Percentiles rank a stretch among this genome's conserved stretches.
These are phyloP conservation scores for Neurospora tetraspora DNA, from an alignment of 495 filamentous ascomycete genomes.

Conservation along the genomic window DNA sequence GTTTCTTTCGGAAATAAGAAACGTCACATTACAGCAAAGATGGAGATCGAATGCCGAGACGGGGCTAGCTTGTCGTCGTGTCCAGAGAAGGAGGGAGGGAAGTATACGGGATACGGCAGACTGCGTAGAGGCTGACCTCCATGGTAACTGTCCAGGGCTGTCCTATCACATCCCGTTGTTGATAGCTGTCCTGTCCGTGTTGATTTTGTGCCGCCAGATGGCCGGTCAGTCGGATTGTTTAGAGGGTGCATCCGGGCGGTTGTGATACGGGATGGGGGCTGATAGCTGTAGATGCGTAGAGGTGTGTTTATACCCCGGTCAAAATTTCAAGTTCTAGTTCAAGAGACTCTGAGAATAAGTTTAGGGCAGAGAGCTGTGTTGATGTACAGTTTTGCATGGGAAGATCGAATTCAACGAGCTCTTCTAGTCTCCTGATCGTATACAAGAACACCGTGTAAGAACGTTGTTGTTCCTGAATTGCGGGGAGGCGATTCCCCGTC, in stretches of 20 bases:
- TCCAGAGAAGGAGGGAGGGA: not conserved
- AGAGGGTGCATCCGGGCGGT: constrained; percentile 1
- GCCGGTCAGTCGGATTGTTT: not conserved
- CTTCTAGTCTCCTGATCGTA: not conserved
- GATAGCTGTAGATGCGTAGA: constrained; percentile 3
- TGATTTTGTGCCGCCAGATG: not conserved
- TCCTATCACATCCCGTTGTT: not conserved
- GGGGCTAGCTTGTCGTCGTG: not conserved
- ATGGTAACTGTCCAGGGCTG: not conserved
- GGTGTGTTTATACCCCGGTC: not conserved
- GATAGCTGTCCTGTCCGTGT: not conserved
- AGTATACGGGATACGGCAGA: not conserved
- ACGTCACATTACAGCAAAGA: not conserved
- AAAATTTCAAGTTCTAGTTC: not conserved
- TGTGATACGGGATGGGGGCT: constrained; percentile 14
- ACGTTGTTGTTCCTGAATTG: not conserved
- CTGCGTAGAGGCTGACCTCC: too few species aligned
- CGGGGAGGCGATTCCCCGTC: not conserved
- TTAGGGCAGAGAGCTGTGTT: not conserved
- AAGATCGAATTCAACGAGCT: too few species aligned
- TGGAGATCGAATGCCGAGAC: not conserved
- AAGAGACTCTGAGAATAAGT: not conserved
- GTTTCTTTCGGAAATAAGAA: not conserved
- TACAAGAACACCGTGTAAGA: not conserved
- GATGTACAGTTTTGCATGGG: not conserved